Evolutionary conservation across 2,329 filamentous ascomycete genomes (phyloP).

Genomic region (Penicillium sp.): DNA sequence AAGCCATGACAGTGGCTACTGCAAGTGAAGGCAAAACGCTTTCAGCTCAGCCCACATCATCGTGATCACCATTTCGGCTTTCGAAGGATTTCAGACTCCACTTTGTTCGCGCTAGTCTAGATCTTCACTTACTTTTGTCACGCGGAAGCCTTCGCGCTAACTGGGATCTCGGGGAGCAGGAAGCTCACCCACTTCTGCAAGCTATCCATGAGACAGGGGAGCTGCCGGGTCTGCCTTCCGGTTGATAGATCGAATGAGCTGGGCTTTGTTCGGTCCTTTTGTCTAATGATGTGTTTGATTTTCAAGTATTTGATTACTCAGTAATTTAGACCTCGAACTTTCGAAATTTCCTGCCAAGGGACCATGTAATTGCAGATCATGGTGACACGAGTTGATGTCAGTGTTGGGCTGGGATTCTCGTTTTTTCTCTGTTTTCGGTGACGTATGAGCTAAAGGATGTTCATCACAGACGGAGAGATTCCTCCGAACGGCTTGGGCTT

Average conservation of each 20-base stretch:
- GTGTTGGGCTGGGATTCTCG: neutral
- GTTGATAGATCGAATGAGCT: neutral
- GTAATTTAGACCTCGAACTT: neutral
- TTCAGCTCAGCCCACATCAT: slow-evolving; percentile 5
- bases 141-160: slow-evolving; percentile 13
- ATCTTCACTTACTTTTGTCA: slow-evolving; percentile 12
- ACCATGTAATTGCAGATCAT: neutral
- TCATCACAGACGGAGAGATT: neutral
- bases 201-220: neutral
- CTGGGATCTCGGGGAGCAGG: neutral
- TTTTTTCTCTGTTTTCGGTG: neutral
- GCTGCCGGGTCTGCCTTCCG: neutral
- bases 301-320: neutral
- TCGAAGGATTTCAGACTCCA: slow-evolving; percentile 11
- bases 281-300: neutral
- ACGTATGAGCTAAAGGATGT: slow-evolving; percentile 1
- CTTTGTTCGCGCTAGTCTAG: slow-evolving; percentile 11
- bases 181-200: slow-evolving; percentile 1
- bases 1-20: neutral
- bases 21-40: neutral
- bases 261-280: neutral
- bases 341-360: neutral
- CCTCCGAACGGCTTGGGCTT: neutral
- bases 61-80: neutral
- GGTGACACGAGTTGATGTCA: slow-evolving; percentile 1